These are phyloP conservation scores for Gliomastix tumulicola DNA, from an alignment of 2,329 filamentous ascomycete genomes.

Conservation along the genomic window DNA sequence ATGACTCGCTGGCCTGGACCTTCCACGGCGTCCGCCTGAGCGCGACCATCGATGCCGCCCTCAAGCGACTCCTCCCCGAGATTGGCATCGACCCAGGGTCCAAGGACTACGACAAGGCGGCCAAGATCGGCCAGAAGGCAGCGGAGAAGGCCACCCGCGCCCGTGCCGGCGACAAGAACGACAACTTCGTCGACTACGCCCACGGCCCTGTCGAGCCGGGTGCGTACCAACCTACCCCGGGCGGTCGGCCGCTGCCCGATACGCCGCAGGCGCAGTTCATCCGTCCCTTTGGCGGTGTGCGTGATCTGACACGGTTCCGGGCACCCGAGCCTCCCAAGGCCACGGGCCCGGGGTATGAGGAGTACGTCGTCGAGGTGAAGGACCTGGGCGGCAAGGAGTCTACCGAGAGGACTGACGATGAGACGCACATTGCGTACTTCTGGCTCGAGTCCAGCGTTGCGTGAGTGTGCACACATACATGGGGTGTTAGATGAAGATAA, in stretches of 20 bases:
- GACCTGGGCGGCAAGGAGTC: slow-evolving; percentile 4
- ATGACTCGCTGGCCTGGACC: slow-evolving; percentile 6
- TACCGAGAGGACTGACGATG: slow-evolving; percentile 3
- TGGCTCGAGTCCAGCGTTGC: slow-evolving; percentile 6
- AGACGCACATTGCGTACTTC: slow-evolving; percentile 8
- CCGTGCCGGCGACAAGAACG: slow-evolving; percentile 5
- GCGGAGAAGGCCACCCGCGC: slow-evolving; percentile 3
- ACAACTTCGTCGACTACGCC: slow-evolving; percentile 7
- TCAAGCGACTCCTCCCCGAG: slow-evolving; percentile 3
- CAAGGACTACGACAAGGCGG: slow-evolving; percentile 1
- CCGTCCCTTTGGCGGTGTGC: slow-evolving; percentile 6
- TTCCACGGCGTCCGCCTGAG: slow-evolving; percentile 6
- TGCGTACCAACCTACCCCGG: too few species aligned
- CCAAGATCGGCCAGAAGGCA: slow-evolving; percentile 5
- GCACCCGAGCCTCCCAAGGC: slow-evolving; percentile 5
- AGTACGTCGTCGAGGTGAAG: slow-evolving; percentile 4
- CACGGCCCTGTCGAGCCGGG: not conserved
- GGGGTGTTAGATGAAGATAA: slow-evolving; percentile 7
- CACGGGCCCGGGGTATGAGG: slow-evolving; percentile 4
- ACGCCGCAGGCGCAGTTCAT: slow-evolving; percentile 4
- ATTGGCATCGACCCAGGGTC: slow-evolving; percentile 6
- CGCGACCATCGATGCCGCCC: slow-evolving; percentile 4
- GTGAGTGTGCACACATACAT: slow-evolving; percentile 6
- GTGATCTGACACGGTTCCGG: slow-evolving; percentile 5
- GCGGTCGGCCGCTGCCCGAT: too few species aligned